Base-by-base conservation (phyloP, 2,329 filamentous ascomycete species). In the Fusarium begoniae region DNA sequence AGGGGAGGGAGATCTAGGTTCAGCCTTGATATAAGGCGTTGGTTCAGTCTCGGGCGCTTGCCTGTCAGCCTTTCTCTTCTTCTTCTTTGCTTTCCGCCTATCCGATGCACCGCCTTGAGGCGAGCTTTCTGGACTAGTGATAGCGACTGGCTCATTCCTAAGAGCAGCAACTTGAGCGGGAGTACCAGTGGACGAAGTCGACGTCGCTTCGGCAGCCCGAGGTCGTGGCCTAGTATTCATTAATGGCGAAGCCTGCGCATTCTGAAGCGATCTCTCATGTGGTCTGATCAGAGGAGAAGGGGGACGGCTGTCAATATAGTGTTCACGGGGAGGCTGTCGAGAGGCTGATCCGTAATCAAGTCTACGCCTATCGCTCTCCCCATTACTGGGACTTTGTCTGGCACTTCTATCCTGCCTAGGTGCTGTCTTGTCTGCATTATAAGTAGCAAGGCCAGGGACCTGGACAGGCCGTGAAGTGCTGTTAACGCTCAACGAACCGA, bases 201-300 rank as follows among this genome's bases (percentile, higher is more conserved):
- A 75, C 12, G 58, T 64, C n/a, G 59, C 65, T 35, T 75, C 70
- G 28, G 60, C 69, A 47, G 40, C 65, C 22, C 57, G 57, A 26
- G 61, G 70, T n/a, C 63, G 72, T 51, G 73, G 72, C 82, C 85
- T 71, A 81, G 85, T 81, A 79, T 84, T 82, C 75, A 88, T 84
- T 83, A 92, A 79, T 72, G 88, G 85, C 80, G 92, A 87, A 72
- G 90, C 90, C 79, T 93, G 92, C 55, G 91, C 90, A 60, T 94
- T 93, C 58, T 93, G 93, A 79, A 92, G 84, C 41, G 91, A 91
- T 57, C 91, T 89, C 77, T 95, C 91, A 80, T 95, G 92, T 75
- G 91, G 91, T 79, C 91, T 90, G 76, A 95, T 87, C 66, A 95
- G 84, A 59, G 91, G 90, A 70, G 92, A 88, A 58, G 89, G 83